Evolutionary conservation across 192 early-diverging fungal genomes (phyloP), one percentile per base, ranked within the genome.

Genomic region (Rhizophagus sp.): DNA sequence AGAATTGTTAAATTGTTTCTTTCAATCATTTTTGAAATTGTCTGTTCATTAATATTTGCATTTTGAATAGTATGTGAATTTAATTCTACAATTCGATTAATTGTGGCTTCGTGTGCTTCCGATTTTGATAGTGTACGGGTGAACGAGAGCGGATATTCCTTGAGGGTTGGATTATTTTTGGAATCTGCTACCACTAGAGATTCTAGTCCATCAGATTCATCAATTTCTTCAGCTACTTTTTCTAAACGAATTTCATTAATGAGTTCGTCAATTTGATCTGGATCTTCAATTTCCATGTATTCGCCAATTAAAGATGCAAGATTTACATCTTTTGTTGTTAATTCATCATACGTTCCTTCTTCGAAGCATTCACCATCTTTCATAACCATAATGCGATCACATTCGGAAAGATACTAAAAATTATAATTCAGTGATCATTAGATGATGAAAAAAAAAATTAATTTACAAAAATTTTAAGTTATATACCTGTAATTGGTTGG

Each of bases 21-120:
- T 79, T 94, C 93, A 82, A 94, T 93, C 79, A 92, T 88, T 75
- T 89, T 89, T 15, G 92, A 91, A 33, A 94, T 93, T 1, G 93
- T 93, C 24, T 87, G 88, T 79, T 93, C 92, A 73, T 90, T 94
- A 63, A 93, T 68, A 75, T 88, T 87, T 5, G 85, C 69, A 61
- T 85, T 88, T 76, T 93, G 90, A 30, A 89, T 83, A 19, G 88
- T 88, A 49, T 87, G 84, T 9, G 85, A 78, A 73, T 92, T 92
- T 65, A 84, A 34, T 34, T 89, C 88, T 41, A 87, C 86, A 22
- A 90, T 83, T 41, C 87, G 86, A 65, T 81, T 80, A 62, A 91
- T 91, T 3, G 89, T 89, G 15, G 80, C 79, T 27, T 82, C 86
- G 66, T 85, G 80, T 10, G 84, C 84, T 2, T 83, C 81, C 3